Conservation (phyloP, 768 basidiomycete species). For the Amanita thiersii region DNA sequence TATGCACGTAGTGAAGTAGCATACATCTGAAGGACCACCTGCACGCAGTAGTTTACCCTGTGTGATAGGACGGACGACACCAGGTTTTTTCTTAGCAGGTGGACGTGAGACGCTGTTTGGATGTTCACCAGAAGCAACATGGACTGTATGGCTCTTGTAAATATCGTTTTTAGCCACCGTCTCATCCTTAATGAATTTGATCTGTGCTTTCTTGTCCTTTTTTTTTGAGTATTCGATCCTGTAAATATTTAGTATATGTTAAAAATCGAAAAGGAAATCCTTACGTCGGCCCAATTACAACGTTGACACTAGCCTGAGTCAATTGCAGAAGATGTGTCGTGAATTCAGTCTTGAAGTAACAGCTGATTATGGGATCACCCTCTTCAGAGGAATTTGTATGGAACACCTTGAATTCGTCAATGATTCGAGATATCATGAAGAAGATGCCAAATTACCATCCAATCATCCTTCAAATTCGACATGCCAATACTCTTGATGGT, state of each 20-base stretch:
- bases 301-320: constrained; percentile 66
- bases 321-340: constrained; percentile 72
- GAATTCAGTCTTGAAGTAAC: constrained; percentile 94
- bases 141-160: constrained; percentile 92
- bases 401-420: constrained; percentile 42
- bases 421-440: constrained; percentile 1
- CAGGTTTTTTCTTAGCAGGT: constrained; percentile 80
- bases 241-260: background rate
- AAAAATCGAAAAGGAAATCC: constrained; percentile 19
- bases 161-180: constrained; percentile 65
- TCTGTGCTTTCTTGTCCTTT: constrained; percentile 87
- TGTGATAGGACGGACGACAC: constrained; percentile 78
- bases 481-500: constrained; percentile 83
- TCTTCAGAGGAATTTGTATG: constrained; percentile 80
- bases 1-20: background rate
- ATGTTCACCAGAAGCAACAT: constrained; percentile 84
- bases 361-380: constrained; percentile 88
- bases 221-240: constrained; percentile 93
- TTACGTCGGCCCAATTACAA: constrained; percentile 73
- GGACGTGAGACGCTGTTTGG: constrained; percentile 76
- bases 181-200: constrained; percentile 89
- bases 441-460: constrained; percentile 60
- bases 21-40: constrained; percentile 64
- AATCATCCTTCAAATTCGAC: constrained; percentile 90
- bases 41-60: constrained; percentile 73